Base-by-base conservation (phyloP, 139 green algal genomes). In the Gonium pectorale region DNA sequence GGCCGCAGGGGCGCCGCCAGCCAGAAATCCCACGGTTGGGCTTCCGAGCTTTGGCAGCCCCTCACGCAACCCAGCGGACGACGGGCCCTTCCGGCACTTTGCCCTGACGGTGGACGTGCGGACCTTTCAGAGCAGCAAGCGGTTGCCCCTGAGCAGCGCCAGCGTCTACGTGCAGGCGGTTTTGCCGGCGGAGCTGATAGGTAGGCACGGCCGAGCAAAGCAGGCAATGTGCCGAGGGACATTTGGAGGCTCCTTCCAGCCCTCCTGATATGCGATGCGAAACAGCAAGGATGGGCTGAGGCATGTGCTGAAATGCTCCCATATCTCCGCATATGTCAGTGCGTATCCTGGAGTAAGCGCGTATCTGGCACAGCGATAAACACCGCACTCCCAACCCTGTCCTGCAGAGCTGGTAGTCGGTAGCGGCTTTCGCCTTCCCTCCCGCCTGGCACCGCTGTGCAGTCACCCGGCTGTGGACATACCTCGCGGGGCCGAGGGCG, bases 391-490 rank as follows among this genome's bases (percentile, higher is more conserved):
- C n/a, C n/a, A n/a, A n/a, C n/a, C n/a, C n/a, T n/a, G n/a, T n/a
- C n/a, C n/a, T n/a, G 46, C 85, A 89, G 87, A 90, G 46, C 67
- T 88, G 43, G 87, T 88, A n/a, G 51, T 83, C 8, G 37, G 35
- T 67, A 83, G 81, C 49, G 87, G 87, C 54, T 52, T 70, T 43
- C 69, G 67, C 49, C 63, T 92, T 37, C 85, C 86, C 0, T 62
- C 87, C 1, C 72, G 71, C 35, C 70, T 90, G 67, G 70, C 86
- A 2, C 91, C 91, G 0, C 63, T 94, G 40, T 60, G 74, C 35
- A 92, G 80, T 7, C 68, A 89, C 64, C 92, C 92, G 0, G 70
- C 90, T 2, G 89, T 93, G 3, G 88, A 94, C 37, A 72, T 94
- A 1, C 38, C 86, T 19, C 83, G 92, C 0, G 90, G 89, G 19